Evolutionary conservation across 2,329 filamentous ascomycete genomes (phyloP).

Genomic region (Cytospora piceae): DNA sequence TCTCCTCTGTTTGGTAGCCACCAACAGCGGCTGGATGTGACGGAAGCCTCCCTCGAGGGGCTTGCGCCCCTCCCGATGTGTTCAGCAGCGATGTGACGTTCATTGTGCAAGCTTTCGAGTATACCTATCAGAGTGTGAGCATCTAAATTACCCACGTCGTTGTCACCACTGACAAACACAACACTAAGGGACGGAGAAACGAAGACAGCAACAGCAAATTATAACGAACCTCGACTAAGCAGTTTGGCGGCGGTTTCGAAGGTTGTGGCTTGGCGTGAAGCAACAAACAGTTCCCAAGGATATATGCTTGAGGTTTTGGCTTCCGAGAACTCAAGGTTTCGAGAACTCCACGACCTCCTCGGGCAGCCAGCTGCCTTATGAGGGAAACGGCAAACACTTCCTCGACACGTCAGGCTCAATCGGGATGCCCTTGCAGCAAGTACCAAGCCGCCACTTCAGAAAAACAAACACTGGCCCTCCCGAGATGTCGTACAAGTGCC

Average conservation of each 20-base stretch:
- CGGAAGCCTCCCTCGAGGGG: constrained; percentile 20
- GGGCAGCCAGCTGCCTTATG: constrained; percentile 31
- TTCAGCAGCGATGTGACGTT: constrained; percentile 49
- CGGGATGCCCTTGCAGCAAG: constrained; percentile 1
- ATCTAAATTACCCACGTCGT: neutral
- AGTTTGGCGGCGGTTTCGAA: neutral
- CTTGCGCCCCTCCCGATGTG: constrained; percentile 38
- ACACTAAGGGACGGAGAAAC: neutral
- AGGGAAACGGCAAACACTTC: constrained; percentile 26
- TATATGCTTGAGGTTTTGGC: constrained; percentile 7
- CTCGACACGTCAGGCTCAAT: constrained; percentile 10
- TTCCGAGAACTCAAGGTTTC: neutral
- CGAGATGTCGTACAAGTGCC: constrained; percentile 22
- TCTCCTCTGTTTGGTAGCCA: constrained; percentile 20
- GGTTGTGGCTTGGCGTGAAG: neutral
- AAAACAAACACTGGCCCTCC: constrained; percentile 22
- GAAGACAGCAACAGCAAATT: neutral
- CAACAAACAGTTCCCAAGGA: constrained; percentile 3
- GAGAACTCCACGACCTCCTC: constrained; percentile 13
- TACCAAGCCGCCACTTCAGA: neutral
- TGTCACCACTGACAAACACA: neutral
- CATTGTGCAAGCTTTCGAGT: constrained; percentile 35
- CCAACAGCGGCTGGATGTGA: constrained; percentile 17
- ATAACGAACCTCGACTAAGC: constrained; percentile 16
- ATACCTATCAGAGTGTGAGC: constrained; percentile 20